Base-by-base conservation (phyloP, 1,284 basidiomycete species). In the Termitomyces sp. region DNA sequence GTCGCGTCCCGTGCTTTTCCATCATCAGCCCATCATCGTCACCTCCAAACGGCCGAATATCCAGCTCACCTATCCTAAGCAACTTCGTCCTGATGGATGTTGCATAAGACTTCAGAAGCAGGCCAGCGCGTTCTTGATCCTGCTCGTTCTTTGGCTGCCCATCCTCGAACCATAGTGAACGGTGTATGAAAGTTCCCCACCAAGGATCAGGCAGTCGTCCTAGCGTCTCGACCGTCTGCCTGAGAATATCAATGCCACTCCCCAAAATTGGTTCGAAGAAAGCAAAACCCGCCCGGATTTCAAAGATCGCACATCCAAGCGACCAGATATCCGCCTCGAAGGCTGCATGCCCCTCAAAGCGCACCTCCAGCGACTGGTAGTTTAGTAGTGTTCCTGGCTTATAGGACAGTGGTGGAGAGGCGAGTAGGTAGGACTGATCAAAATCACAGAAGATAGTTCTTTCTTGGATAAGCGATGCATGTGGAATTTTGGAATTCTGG, bases 361-460 rank as follows among this genome's bases (percentile, higher is more conserved):
- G 47, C 10, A 1, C 34, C 15, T 49, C 47, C 10, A 34, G 47
- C 8, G 47, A 38, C 33, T 49, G 48, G 28, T 50, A 40, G 26
- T 30, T n/a, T 0, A 28, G 28, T 31, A 50, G 8, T 1, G 44
- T 52, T 17, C 15, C 40, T 13, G 45, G 21, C 19, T 53, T 2
- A 26, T 49, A 53, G 40, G 10, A 17, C 21, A 12, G n/a, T 9
- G 54, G 50, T 6, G 55, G 50, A 30, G 24, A 33, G 26, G 26
- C 26, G 17, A n/a, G 31, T 31, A 36, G n/a, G 33, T 41, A 53
- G 17, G 54, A 52, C 34, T 56, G 44, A 6, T 44, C 50, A 33
- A 52, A 56, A 33, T 56, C 54, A 21, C n/a, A 21, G 21, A 52
- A 1, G 24, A 48, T 13, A 5, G 9, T 51, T 12, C 10, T 15